These are phyloP conservation scores for Paecilomyces sp. DNA, from an alignment of 2,329 filamentous ascomycete species.

Conservation along the genomic window DNA sequence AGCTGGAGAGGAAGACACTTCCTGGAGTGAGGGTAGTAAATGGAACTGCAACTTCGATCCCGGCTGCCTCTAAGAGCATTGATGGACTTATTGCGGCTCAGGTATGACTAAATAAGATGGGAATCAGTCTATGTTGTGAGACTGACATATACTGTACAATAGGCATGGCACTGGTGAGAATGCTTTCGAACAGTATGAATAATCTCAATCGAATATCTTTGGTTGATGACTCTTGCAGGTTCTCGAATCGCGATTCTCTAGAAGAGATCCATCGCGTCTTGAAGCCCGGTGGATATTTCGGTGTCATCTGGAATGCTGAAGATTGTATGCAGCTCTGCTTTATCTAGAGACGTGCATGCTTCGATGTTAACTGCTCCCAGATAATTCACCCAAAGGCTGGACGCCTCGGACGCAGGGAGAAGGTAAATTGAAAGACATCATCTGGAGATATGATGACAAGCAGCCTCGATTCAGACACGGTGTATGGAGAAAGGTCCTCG, in stretches of 20 bases:
- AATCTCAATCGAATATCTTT: neutral
- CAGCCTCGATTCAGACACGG: slow-evolving; percentile 59
- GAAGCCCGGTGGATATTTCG: slow-evolving; percentile 53
- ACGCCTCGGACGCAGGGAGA: slow-evolving; percentile 55
- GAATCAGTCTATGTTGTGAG: neutral
- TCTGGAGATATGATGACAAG: slow-evolving; percentile 50
- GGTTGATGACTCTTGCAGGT: slow-evolving; percentile 43
- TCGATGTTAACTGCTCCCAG: slow-evolving; percentile 28
- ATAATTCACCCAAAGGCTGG: slow-evolving; percentile 57
- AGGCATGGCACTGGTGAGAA: slow-evolving; percentile 48
- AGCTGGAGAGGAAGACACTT: slow-evolving; percentile 53
- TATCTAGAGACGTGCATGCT: neutral
- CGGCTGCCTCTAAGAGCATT: slow-evolving; percentile 50
- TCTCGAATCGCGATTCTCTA: slow-evolving; percentile 57
- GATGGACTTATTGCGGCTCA: slow-evolving; percentile 63
- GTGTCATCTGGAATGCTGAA: slow-evolving; percentile 68
- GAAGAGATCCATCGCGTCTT: slow-evolving; percentile 61
- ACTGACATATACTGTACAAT: neutral
- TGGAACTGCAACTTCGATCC: slow-evolving; percentile 54
- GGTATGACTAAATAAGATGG: slow-evolving; percentile 34
- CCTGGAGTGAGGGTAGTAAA: slow-evolving; percentile 47
- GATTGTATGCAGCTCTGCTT: slow-evolving; percentile 48
- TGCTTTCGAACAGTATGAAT: neutral
- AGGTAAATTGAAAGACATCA: slow-evolving; percentile 52
- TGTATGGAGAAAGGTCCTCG: slow-evolving; percentile 59